Conservation (phyloP, 345 rosid genomes). For the Noccaea caerulescens region DNA sequence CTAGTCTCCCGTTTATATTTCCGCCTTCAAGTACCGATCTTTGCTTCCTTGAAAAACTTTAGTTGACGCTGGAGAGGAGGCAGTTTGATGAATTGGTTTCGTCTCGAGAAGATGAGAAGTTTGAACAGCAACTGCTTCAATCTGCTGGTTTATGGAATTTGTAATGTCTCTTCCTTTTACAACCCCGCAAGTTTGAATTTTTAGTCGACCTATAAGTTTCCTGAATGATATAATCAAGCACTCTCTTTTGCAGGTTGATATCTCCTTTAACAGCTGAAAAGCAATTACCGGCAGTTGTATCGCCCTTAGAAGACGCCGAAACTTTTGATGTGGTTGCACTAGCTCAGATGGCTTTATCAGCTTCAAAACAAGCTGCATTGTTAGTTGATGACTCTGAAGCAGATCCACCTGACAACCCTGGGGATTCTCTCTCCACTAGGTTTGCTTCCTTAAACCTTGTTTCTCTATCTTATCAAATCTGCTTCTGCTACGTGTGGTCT, state of each 20-base stretch:
- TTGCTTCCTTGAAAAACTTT: not conserved
- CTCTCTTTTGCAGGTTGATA: conserved; percentile 48
- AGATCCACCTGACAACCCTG: conserved; percentile 37
- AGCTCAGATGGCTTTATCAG: conserved; percentile 77
- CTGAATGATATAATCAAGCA: conserved; percentile 2
- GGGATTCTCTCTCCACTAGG: conserved; percentile 58
- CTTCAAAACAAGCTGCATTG: conserved; percentile 69
- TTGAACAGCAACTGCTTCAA: conserved; percentile 50
- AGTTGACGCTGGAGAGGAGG: conserved; percentile 52
- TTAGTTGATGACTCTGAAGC: conserved; percentile 49
- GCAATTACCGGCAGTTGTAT: conserved; percentile 39
- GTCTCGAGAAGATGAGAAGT: conserved; percentile 48
- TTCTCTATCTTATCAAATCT: conserved; percentile 22
- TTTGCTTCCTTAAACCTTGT: conserved; percentile 45
- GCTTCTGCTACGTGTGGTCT: not conserved
- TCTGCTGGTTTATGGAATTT: conserved; percentile 59
- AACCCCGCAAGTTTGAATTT: not conserved
- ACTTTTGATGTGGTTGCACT: conserved; percentile 51
- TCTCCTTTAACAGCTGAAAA: conserved; percentile 46
- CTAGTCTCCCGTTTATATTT: conserved; percentile 1
- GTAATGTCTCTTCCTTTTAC: conserved; percentile 51
- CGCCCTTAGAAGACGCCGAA: conserved; percentile 44
- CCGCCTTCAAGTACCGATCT: not conserved
- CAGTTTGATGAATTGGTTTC: conserved; percentile 48
- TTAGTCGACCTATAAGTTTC: conserved; percentile 6